Evolutionary conservation across 2,329 filamentous ascomycete genomes (phyloP), one percentile per base, ranked within the genome.

Genomic region (Ophiostoma fasciatum): DNA sequence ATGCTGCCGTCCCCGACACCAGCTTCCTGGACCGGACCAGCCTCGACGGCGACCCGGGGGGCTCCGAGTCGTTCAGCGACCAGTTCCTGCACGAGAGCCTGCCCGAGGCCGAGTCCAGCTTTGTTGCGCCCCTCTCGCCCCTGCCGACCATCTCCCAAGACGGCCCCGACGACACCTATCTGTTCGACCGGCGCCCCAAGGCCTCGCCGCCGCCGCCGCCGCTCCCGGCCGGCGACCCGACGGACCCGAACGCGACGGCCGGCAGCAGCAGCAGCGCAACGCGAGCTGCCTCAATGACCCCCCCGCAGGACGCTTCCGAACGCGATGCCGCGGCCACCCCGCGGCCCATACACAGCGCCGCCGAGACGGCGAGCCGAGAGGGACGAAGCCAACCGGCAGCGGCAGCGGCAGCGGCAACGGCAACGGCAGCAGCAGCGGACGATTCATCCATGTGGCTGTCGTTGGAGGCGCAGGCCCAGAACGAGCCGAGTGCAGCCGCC

Each of bases 91-190:
- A 64, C 42, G 63, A 65, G 37, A 71, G 77, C 48, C 52, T 78
- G 15, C 63, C 68, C 46, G 74, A 78, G 47, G 64, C 77, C 42
- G 74, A 79, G 49, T 78, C 74, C 23, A 78, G 74, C 55, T 78
- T 78, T 48, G 51, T 74, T 37, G 66, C 69, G 2, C 62, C 65
- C 6, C 51, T 69, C 6, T 77, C 73, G 7, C 72, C 73, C 11
- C 62, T 75, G 31, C 62, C 61, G 25, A 58, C 58, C 21, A 57
- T 62, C 34, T 54, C 60, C 9, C 55, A 59, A 23, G 58, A 57
- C 43, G 68, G 63, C 32, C 50, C 61, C 37, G 71, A 76, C 54
- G 72, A 76, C 50, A 73, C 70, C 18, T 77, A 63, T 47, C 53
- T 74, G 32, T 75, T 75, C 46, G 71, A 75, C 46, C 60, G 48